phyloP scores from a whole-genome alignment of 257 asterid genomes.

The Solanum tacnaense region DNA sequence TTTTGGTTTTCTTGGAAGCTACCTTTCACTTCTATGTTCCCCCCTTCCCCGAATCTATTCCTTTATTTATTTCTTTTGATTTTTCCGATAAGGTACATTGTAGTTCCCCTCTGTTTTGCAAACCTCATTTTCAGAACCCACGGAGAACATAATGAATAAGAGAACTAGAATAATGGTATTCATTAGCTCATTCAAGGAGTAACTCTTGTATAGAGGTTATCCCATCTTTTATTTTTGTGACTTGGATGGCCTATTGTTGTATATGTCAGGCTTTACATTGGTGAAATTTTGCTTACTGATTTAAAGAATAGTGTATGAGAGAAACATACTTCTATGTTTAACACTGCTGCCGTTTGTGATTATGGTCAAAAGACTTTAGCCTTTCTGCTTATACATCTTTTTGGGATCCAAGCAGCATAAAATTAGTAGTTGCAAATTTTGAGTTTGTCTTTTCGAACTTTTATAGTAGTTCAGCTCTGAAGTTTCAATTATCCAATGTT shows the following conservation, averaged over 20 bases:
- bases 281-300: background rate
- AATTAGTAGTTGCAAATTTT: background rate
- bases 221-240: background rate
- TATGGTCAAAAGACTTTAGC: background rate
- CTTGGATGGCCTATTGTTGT: background rate
- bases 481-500: background rate
- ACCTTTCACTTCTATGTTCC: background rate
- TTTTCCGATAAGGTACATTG: background rate
- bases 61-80: background rate
- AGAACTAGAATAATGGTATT: background rate
- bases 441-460: background rate
- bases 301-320: background rate
- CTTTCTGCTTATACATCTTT: background rate
- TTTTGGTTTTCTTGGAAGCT: background rate
- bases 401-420: background rate
- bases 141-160: background rate
- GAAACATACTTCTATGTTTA: background rate
- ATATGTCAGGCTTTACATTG: background rate
- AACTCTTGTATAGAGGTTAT: background rate
- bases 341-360: background rate
- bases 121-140: background rate
- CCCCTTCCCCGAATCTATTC: background rate
- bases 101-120: background rate
- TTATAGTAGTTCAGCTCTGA: background rate
- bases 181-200: background rate